These are phyloP conservation scores for Clavariopsis aquatica DNA, from an alignment of 495 filamentous ascomycete species.

Conservation along the genomic window DNA sequence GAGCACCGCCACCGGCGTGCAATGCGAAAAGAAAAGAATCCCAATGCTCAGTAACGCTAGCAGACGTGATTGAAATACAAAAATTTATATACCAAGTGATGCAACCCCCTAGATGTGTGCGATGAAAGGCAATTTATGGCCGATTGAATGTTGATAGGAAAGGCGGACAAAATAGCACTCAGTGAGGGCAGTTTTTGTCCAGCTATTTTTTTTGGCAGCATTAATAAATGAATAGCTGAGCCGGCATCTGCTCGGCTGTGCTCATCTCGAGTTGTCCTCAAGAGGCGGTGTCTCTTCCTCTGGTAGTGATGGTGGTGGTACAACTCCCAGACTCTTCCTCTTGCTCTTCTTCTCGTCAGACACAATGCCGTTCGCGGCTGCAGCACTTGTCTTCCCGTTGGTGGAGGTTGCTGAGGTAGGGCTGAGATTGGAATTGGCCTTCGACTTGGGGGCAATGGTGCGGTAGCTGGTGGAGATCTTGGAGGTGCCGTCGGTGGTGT, in stretches of 20 bases:
- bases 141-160: not conserved
- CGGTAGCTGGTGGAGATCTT: conserved; percentile 35
- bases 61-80: not conserved
- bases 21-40: not conserved
- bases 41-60: not conserved
- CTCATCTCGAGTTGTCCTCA: not conserved
- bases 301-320: conserved; percentile 22
- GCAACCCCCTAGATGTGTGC: conserved; percentile 8
- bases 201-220: not conserved
- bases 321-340: conserved; percentile 32
- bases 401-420: conserved; percentile 16
- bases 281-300: conserved; percentile 24
- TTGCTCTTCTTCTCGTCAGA: conserved; percentile 33
- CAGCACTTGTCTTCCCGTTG: conserved; percentile 11
- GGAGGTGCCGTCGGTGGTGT: conserved; percentile 29
- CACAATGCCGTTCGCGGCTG: conserved; percentile 13
- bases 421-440: conserved; percentile 15
- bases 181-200: not conserved
- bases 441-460: conserved; percentile 23
- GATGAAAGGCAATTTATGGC: not conserved
- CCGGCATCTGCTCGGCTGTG: not conserved
- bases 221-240: not conserved
- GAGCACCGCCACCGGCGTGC: conserved; percentile 1
- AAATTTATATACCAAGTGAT: conserved; percentile 1
- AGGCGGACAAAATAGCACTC: not conserved